Percentiles rank a stretch among this genome's conserved stretches.
Evolutionary conservation across 2,329 filamentous ascomycete species (phyloP).

Genomic region (Purpureocillium takamizusanense): DNA sequence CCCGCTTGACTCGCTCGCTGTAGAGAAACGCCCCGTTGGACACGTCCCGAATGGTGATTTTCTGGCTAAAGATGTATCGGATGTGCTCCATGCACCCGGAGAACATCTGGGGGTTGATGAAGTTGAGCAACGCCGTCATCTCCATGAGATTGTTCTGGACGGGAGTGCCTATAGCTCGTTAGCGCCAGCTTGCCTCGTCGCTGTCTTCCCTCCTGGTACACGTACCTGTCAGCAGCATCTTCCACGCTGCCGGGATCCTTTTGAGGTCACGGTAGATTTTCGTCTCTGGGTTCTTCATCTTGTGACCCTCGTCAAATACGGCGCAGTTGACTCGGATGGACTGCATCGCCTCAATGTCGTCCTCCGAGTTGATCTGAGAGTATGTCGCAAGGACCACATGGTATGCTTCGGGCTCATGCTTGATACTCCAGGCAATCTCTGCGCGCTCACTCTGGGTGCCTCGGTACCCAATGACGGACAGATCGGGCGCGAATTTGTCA

Average conservation of each 20-base stretch:
- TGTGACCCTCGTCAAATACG: slow-evolving; percentile 92
- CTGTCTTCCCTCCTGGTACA: neutral
- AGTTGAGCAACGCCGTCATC: slow-evolving; percentile 81
- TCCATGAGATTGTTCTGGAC: slow-evolving; percentile 93
- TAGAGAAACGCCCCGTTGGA: slow-evolving; percentile 78
- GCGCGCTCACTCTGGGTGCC: slow-evolving; percentile 60
- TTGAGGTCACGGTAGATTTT: slow-evolving; percentile 73
- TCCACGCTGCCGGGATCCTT: slow-evolving; percentile 70
- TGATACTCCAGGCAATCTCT: slow-evolving; percentile 55
- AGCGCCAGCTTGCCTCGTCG: slow-evolving; percentile 5
- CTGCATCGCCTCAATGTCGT: slow-evolving; percentile 42
- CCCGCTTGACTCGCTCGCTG: slow-evolving; percentile 74
- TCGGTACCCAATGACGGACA: slow-evolving; percentile 64
- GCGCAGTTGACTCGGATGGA: slow-evolving; percentile 41
- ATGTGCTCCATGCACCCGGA: slow-evolving; percentile 67
- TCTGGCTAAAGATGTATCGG: slow-evolving; percentile 84
- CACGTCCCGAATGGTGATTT: slow-evolving; percentile 72
- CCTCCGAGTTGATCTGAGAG: slow-evolving; percentile 44
- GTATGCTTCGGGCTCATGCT: slow-evolving; percentile 56
- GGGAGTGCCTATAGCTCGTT: slow-evolving; percentile 64
- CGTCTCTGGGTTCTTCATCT: slow-evolving; percentile 81
- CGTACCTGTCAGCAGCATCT: slow-evolving; percentile 58
- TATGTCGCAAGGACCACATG: slow-evolving; percentile 53
- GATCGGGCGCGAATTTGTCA: slow-evolving; percentile 67
- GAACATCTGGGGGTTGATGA: slow-evolving; percentile 85